Percentiles rank a stretch among this genome's conserved stretches.
Evolutionary conservation across 805 yeast species (phyloP).

Genomic region (Suhomyces sp.): DNA sequence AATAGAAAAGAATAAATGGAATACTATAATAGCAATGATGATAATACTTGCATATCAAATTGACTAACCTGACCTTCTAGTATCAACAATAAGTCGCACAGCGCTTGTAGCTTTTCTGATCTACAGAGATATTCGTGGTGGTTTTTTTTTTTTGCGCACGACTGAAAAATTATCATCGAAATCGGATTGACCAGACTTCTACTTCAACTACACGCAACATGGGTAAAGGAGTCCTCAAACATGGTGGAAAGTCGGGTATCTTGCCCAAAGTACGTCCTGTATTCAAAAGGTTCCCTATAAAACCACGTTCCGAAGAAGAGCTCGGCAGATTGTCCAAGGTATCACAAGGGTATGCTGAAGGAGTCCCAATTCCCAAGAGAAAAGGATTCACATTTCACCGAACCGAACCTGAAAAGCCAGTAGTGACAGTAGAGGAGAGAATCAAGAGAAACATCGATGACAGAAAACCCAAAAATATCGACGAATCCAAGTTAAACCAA

Average conservation of each 20-base stretch:
- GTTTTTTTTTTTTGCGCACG: not conserved
- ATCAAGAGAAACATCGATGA: slow-evolving; percentile 53
- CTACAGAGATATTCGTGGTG: no score
- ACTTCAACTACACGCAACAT: slow-evolving; percentile 18
- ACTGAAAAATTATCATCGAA: slow-evolving; percentile 1
- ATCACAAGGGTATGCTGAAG: slow-evolving; percentile 66
- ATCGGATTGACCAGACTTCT: not conserved
- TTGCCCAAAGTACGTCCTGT: slow-evolving; percentile 76
- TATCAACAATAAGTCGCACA: no score
- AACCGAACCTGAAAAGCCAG: slow-evolving; percentile 49
- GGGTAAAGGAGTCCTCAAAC: slow-evolving; percentile 50
- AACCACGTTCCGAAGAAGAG: slow-evolving; percentile 46
- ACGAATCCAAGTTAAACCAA: slow-evolving; percentile 23
- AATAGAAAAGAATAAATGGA: not conserved
- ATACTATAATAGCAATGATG: no score
- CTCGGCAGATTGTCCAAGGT: slow-evolving; percentile 43
- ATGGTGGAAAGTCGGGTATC: slow-evolving; percentile 73
- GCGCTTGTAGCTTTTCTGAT: no score
- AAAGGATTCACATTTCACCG: slow-evolving; percentile 47
- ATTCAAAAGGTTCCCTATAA: slow-evolving; percentile 59
- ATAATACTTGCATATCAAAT: no score
- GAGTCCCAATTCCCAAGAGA: slow-evolving; percentile 63
- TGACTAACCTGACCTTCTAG: no score
- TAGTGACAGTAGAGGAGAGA: slow-evolving; percentile 57
- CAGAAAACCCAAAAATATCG: slow-evolving; percentile 35